A percentile compares a stretch with the other conserved stretches of the same genome.
phyloP scores from a whole-genome alignment of 352 stramenopile genomes.

The Globisporangium viniferum region DNA sequence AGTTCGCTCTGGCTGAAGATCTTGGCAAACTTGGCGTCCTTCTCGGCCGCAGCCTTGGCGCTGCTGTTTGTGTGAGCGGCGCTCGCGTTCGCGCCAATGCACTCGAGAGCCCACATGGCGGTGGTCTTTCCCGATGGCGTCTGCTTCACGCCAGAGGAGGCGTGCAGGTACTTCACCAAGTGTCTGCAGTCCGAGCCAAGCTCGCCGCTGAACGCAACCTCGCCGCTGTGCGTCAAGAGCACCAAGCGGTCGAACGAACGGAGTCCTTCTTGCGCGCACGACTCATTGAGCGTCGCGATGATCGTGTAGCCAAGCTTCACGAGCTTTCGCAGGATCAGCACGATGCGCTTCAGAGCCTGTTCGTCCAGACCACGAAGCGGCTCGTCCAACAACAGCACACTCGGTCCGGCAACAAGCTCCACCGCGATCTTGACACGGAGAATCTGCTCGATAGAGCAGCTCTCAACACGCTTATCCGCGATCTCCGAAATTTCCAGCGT shows the following conservation, averaged over 20 bases:
- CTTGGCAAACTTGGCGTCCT: conserved; percentile 23
- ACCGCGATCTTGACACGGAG: conserved; percentile 47
- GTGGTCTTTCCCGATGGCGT: conserved; percentile 8
- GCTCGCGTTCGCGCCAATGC: conserved; percentile 7
- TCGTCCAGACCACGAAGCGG: conserved; percentile 71
- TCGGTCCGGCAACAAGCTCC: conserved; percentile 63
- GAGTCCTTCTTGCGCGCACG: conserved; percentile 12
- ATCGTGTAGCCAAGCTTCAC: conserved; percentile 12
- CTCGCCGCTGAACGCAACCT: conserved; percentile 20
- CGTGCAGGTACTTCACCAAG: conserved; percentile 18
- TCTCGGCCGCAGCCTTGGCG: conserved; percentile 1
- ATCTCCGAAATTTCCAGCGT: conserved; percentile 18
- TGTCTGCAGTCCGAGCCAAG: conserved; percentile 16
- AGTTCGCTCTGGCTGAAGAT: conserved; percentile 24
- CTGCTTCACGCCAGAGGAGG: conserved; percentile 16
- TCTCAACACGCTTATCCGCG: conserved; percentile 17
- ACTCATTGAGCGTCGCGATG: conserved; percentile 19
- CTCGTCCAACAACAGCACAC: conserved; percentile 67
- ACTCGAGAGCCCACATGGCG: conserved; percentile 19
- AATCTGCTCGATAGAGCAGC: conserved; percentile 18
- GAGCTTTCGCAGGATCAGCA: conserved; percentile 14
- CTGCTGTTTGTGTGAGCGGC: conserved; percentile 4
- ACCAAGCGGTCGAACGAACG: conserved; percentile 19
- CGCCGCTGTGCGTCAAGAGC: conserved; percentile 17
- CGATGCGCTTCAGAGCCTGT: conserved; percentile 40